Evolutionary conservation across 2,329 filamentous ascomycete genomes (phyloP).

Genomic region (Stachybotrys chartarum): DNA sequence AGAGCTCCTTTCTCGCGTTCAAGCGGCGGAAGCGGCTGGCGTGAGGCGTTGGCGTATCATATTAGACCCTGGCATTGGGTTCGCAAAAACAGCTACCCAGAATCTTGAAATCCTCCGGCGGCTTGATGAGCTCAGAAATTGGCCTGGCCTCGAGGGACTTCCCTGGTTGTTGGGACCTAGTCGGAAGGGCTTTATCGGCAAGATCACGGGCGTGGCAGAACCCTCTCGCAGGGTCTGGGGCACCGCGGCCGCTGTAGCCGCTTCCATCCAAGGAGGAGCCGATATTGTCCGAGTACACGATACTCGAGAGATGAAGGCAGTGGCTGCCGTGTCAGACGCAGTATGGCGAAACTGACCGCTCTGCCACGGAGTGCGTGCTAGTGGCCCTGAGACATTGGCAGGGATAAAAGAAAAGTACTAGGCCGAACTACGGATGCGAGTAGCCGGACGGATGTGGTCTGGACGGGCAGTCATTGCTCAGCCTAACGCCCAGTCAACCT

Average conservation of each 20-base stretch:
- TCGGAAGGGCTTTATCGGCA: conserved; percentile 83
- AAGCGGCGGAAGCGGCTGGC: conserved; percentile 70
- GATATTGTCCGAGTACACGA: conserved; percentile 93
- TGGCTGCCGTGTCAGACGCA: conserved; percentile 85
- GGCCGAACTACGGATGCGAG: background rate
- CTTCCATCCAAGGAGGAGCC: conserved; percentile 78
- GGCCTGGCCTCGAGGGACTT: conserved; percentile 58
- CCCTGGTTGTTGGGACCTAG: conserved; percentile 89
- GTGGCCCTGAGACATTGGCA: background rate
- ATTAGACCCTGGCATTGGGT: conserved; percentile 88
- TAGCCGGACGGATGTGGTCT: background rate
- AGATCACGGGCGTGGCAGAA: conserved; percentile 66
- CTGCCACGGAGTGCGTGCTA: background rate
- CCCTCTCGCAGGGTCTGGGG: conserved; percentile 71
- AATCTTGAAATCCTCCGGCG: conserved; percentile 73
- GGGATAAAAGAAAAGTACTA: background rate
- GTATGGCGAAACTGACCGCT: conserved; percentile 50
- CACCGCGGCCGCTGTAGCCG: conserved; percentile 81
- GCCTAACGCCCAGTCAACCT: background rate
- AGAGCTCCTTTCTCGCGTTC: conserved; percentile 65
- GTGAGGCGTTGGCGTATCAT: conserved; percentile 91
- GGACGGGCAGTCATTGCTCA: too few relatives aligned
- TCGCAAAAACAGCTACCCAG: conserved; percentile 76
- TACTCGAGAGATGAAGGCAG: conserved; percentile 76
- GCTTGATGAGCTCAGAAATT: conserved; percentile 55